Evolutionary conservation across 495 filamentous ascomycete species (phyloP).

Genomic region (Astrothelium macrocarpum): DNA sequence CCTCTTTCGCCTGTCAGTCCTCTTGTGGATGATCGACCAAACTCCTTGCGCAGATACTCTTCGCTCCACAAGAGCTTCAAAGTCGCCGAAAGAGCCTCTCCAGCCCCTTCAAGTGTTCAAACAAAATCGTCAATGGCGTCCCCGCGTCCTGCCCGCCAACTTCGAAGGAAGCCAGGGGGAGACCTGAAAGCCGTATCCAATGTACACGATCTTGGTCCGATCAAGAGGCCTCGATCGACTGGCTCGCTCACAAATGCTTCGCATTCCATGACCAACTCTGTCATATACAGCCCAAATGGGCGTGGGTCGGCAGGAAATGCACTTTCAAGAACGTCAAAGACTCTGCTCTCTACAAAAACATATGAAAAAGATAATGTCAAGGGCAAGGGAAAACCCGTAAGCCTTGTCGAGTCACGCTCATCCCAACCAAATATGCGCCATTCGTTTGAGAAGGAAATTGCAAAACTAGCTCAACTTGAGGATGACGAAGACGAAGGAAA

Average conservation of each 20-base stretch:
- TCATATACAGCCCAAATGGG: constrained; percentile 33
- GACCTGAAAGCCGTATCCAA: constrained; percentile 73
- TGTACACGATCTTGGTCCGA: constrained; percentile 56
- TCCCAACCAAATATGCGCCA: constrained; percentile 68
- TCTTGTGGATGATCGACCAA: background rate
- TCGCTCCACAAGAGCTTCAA: background rate
- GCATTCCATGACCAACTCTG: constrained; percentile 57
- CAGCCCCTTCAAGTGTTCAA: background rate
- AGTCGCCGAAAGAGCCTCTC: background rate
- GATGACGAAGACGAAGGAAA: constrained; percentile 89
- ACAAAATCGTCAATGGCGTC: background rate
- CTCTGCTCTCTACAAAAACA: background rate
- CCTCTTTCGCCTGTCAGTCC: background rate
- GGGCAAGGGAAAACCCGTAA: constrained; percentile 38
- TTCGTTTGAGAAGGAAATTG: constrained; percentile 84
- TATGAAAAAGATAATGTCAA: constrained; percentile 26
- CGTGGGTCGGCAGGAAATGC: constrained; percentile 11
- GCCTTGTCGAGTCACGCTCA: constrained; percentile 61
- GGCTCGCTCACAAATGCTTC: constrained; percentile 61
- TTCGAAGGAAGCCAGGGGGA: constrained; percentile 80
- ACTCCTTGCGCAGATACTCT: background rate
- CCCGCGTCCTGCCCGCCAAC: constrained; percentile 41
- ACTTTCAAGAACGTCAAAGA: background rate
- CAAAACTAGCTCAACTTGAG: constrained; percentile 77
- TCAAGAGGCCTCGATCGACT: constrained; percentile 57